Base-by-base conservation (phyloP, 306 rosid genomes). In the Glycine latifolia region DNA sequence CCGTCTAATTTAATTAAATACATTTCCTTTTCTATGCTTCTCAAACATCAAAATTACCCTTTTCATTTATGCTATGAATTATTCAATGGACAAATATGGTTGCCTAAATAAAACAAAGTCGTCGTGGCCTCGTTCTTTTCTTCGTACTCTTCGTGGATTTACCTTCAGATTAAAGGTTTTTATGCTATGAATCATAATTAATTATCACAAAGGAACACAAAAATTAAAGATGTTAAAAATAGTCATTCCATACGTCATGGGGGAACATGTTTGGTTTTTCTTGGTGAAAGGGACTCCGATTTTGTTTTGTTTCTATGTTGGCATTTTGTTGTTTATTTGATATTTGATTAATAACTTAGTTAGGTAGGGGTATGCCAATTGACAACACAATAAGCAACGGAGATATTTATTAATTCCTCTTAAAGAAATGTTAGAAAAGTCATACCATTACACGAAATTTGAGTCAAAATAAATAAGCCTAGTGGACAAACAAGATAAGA, bases 341-440 rank as follows among this genome's bases (percentile, higher is more conserved):
- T 14, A 58, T 44, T 79, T 81, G 59, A 16, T 14, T 58, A 58
- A 46, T 55, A 10, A 41, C 44, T 56, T 70, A 59, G 58, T 52
- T 84, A 77, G 82, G 80, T 63, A 80, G 66, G 35, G 72, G 71
- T 53, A 63, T 44, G 88, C 75, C 77, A 82, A 73, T 77, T 73
- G 78, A 80, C 88, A 73, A 61, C 84, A 79, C 11, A 70, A 73
- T 69, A 82, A 73, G 75, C 67, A 75, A 61, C 8, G 33, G 16
- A 48, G 53, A 54, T 1, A 53, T 0, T 52, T 52, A 13, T 60
- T 60, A 60, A 58, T 54, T 79, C 63, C 12, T 79, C 69, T 78
- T 20, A 15, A 43, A 61, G 62, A 56, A 17, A 44, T 53, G 75
- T 41, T 73, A 35, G 49, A 70, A 60, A 47, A 31, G 33, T 62